Evolutionary conservation across 179 eudicot genomes (phyloP), one percentile per base, ranked within the genome.

Genomic region (Pouteria campechiana): DNA sequence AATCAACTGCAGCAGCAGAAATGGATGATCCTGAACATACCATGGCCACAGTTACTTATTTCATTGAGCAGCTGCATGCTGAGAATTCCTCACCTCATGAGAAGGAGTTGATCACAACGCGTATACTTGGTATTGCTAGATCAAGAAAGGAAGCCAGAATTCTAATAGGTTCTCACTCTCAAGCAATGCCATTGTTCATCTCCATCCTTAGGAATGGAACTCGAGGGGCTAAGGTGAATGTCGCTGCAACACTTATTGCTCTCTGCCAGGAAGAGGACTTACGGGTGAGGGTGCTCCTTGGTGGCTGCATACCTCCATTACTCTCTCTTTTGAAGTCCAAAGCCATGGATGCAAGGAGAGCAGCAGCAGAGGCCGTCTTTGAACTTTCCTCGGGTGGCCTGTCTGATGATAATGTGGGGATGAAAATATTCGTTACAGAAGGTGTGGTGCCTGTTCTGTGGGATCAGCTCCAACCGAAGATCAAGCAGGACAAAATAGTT

Each of bases 161-260:
- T 39, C 72, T 83, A 37, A 74, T 83, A 24, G 90, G 90, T 59
- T 74, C 89, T 32, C 85, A 83, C 57, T 69, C 64, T 37, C 88
- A 76, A 54, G 94, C 89, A 50, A 76, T 83, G 81, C 79, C 94
- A 39, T 57, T 83, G 51, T 79, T 83, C 46, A 59, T 83, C 59
- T 73, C 84, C 48, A 64, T 83, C 41, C 89, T 83, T 19, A 73
- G 94, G 57, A 58, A 32, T 38, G 94, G 84, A 27, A 79, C 79
- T 55, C 60, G 38, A 25, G 59, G 39, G 39, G 84, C 89, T 59
- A 83, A 74, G 59, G 62, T 68, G 45, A 79, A 79, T 64, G 79
- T 74, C 44, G 81, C 84, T 37, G 46, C 71, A 35, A 79, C 64
- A 32, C 59, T 80, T 32, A 64, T 64, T 46, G 62, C 65, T 32